Percentiles rank a stretch among this genome's conserved stretches.
These are phyloP conservation scores for Penicillium simplicissimum DNA, from an alignment of 495 filamentous ascomycete species.

Conservation along the genomic window DNA sequence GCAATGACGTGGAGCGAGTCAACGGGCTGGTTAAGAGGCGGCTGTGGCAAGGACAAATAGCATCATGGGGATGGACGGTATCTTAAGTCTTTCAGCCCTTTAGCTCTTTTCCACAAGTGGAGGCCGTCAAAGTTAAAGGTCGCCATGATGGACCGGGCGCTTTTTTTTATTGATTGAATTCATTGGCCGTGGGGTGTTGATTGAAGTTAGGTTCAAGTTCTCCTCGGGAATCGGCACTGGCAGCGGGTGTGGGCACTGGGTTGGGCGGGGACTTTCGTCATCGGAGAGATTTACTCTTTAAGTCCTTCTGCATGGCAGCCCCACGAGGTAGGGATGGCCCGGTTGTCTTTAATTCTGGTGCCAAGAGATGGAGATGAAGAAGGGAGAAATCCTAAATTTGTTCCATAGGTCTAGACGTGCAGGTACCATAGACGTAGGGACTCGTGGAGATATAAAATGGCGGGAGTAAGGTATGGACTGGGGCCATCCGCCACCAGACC, in stretches of 20 bases:
- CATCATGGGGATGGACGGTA: background rate
- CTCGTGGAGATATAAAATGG: background rate
- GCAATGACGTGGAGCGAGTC: slow-evolving; percentile 3
- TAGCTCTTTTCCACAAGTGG: background rate
- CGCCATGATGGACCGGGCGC: background rate
- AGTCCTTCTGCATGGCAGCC: background rate
- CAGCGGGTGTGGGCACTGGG: background rate
- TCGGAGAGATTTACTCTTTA: background rate
- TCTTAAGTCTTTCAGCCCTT: background rate
- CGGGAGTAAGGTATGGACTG: background rate
- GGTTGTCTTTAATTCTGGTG: no score
- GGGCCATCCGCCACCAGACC: background rate
- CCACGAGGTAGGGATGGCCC: background rate
- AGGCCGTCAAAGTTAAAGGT: background rate
- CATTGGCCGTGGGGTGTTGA: background rate
- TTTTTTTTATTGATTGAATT: background rate
- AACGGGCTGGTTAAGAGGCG: background rate
- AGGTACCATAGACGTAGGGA: background rate
- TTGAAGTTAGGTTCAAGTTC: background rate
- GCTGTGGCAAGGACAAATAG: background rate
- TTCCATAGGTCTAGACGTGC: no score
- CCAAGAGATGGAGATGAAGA: no score
- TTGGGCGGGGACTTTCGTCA: background rate
- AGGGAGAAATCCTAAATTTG: no score
- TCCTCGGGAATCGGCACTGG: slow-evolving; percentile 16